Percentiles rank a stretch among this genome's conserved stretches.
These are phyloP conservation scores for Clavariopsis aquatica DNA, from an alignment of 495 filamentous ascomycete genomes.

Conservation along the genomic window DNA sequence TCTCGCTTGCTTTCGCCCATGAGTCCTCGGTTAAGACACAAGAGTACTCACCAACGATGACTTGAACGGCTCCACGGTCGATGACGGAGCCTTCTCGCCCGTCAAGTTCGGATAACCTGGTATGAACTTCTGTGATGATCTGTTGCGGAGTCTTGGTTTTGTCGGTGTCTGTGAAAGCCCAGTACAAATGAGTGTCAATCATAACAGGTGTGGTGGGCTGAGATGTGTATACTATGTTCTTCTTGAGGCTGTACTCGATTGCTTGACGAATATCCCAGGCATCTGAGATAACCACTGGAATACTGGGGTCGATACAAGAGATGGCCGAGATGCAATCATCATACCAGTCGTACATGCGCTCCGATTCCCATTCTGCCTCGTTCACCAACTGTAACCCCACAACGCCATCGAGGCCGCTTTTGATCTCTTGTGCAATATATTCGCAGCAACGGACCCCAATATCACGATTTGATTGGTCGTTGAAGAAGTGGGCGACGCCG, in stretches of 20 bases:
- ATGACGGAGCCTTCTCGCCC: slow-evolving; percentile 48
- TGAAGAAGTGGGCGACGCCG: slow-evolving; percentile 52
- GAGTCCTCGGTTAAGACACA: slow-evolving; percentile 52
- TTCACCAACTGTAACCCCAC: slow-evolving; percentile 57
- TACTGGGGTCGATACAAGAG: slow-evolving; percentile 47
- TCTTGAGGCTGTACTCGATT: slow-evolving; percentile 45
- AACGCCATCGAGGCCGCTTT: slow-evolving; percentile 47
- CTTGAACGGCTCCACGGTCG: slow-evolving; percentile 50
- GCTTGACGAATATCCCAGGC: slow-evolving; percentile 51
- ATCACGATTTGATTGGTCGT: slow-evolving; percentile 40
- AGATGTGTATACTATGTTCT: slow-evolving; percentile 30
- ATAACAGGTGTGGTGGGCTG: slow-evolving; percentile 48
- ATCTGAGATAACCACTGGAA: slow-evolving; percentile 59
- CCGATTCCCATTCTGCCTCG: slow-evolving; percentile 51
- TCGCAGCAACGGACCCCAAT: slow-evolving; percentile 47
- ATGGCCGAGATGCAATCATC: slow-evolving; percentile 50
- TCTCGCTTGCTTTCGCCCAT: slow-evolving; percentile 46
- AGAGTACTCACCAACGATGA: slow-evolving; percentile 58
- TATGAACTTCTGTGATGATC: slow-evolving; percentile 48
- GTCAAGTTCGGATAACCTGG: slow-evolving; percentile 46
- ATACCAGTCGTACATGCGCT: slow-evolving; percentile 58
- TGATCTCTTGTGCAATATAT: slow-evolving; percentile 51
- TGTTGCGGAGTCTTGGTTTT: slow-evolving; percentile 49
- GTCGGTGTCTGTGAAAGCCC: slow-evolving; percentile 52
- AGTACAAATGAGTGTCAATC: slow-evolving; percentile 60